Conservation (phyloP, 2,329 filamentous ascomycete genomes). For the Trichoderma cornu-damae region DNA sequence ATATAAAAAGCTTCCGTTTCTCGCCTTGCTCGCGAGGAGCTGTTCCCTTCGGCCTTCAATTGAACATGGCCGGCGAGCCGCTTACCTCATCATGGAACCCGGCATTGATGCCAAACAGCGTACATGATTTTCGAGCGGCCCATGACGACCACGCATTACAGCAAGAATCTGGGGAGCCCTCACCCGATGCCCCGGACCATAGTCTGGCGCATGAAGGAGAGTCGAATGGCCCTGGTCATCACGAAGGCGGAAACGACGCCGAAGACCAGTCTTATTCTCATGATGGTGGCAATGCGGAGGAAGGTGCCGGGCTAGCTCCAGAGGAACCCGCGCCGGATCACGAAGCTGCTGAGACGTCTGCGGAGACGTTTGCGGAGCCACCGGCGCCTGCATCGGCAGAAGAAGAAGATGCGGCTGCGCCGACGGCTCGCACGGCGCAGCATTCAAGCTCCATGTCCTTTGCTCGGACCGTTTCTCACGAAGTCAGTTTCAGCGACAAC, state of each 20-base stretch:
- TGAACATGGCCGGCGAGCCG: slow-evolving; percentile 36
- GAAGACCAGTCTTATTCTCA: slow-evolving; percentile 24
- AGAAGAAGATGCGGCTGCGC: background rate
- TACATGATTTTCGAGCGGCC: slow-evolving; percentile 23
- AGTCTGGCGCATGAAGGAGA: background rate
- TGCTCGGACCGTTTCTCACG: slow-evolving; percentile 58
- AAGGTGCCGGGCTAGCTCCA: slow-evolving; percentile 26
- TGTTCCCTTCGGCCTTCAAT: slow-evolving; percentile 15
- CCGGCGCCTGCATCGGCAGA: background rate
- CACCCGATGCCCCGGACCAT: background rate
- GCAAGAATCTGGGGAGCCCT: slow-evolving; percentile 8
- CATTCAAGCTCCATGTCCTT: slow-evolving; percentile 60
- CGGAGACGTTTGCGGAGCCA: background rate
- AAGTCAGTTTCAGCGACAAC: slow-evolving; percentile 54
- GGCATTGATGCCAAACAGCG: slow-evolving; percentile 36
- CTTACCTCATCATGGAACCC: slow-evolving; percentile 38
- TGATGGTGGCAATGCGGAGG: slow-evolving; percentile 25
- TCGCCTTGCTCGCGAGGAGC: slow-evolving; percentile 7
- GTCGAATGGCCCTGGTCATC: background rate
- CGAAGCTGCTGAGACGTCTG: slow-evolving; percentile 11
- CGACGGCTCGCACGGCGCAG: slow-evolving; percentile 35
- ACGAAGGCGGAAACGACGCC: slow-evolving; percentile 11
- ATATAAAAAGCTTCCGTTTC: slow-evolving; percentile 1
- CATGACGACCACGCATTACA: slow-evolving; percentile 15
- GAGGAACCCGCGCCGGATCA: slow-evolving; percentile 20